Percentiles rank a stretch among this genome's conserved stretches.
phyloP scores from a whole-genome alignment of 2,329 filamentous ascomycete genomes.

The Epicoccum sorghinum region DNA sequence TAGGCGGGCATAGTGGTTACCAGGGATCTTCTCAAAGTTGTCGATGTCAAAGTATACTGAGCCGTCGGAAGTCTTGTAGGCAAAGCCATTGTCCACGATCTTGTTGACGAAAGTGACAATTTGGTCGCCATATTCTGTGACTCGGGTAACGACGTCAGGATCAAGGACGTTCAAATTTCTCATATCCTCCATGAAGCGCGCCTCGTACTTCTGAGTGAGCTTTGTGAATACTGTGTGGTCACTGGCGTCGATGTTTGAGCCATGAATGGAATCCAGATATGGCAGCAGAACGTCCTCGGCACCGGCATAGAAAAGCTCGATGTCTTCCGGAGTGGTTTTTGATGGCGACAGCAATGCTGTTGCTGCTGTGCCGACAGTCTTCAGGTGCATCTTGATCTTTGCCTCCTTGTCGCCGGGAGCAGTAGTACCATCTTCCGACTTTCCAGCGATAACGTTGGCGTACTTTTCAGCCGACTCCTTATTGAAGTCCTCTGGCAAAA shows the following conservation, averaged over 20 bases:
- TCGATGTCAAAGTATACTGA: conserved; percentile 94
- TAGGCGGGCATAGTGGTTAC: conserved; percentile 83
- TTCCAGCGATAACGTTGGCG: conserved; percentile 60
- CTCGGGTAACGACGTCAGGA: conserved; percentile 81
- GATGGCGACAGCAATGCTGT: conserved; percentile 52
- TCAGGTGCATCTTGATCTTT: conserved; percentile 89
- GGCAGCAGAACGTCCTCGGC: conserved; percentile 76
- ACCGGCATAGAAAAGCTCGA: conserved; percentile 61
- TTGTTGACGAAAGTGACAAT: conserved; percentile 85
- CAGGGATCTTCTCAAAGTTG: conserved; percentile 76
- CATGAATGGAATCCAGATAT: conserved; percentile 73
- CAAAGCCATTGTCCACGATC: conserved; percentile 84
- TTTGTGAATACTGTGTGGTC: conserved; percentile 83
- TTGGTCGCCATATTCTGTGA: conserved; percentile 90
- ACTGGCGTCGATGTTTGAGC: conserved; percentile 62
- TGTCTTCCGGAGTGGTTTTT: conserved; percentile 36
- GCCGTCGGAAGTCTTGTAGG: conserved; percentile 75
- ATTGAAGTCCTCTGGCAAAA: conserved; percentile 56
- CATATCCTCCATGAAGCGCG: conserved; percentile 90
- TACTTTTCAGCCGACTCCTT: conserved; percentile 59
- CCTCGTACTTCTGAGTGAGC: conserved; percentile 83
- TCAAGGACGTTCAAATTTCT: conserved; percentile 80
- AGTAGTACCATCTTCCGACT: conserved; percentile 59
- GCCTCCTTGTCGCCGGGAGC: conserved; percentile 76
- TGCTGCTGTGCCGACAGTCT: conserved; percentile 62